phyloP scores from a whole-genome alignment of 139 green algal species.

The Limnomonas spitsbergensis region DNA sequence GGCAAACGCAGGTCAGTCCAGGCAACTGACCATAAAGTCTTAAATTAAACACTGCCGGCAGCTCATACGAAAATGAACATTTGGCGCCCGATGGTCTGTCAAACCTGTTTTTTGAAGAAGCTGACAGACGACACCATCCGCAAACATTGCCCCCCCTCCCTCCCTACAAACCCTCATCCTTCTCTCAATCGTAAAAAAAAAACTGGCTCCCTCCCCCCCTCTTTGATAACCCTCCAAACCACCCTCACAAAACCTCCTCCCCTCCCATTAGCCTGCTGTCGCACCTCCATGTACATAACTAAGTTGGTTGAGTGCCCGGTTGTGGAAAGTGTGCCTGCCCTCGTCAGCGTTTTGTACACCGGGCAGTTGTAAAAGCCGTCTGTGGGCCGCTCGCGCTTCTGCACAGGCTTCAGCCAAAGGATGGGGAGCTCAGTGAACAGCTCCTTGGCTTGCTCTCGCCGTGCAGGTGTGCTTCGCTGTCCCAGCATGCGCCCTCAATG shows the following conservation, averaged over 20 bases:
- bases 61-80: background rate
- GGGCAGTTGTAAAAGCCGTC: constrained; percentile 71
- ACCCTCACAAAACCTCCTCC: no score
- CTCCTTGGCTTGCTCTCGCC: constrained; percentile 79
- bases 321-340: constrained; percentile 68
- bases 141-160: no score
- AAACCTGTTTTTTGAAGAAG: no score
- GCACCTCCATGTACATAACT: constrained; percentile 78
- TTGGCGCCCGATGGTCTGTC: no score
- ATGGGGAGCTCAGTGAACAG: constrained; percentile 83
- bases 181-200: no score
- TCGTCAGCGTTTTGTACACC: constrained; percentile 67
- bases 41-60: background rate
- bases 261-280: no score
- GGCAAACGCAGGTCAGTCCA: background rate
- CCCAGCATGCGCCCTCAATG: constrained; percentile 72
- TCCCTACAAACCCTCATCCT: no score
- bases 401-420: constrained; percentile 65
- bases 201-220: no score
- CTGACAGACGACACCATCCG: no score
- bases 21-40: background rate
- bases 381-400: constrained; percentile 5
- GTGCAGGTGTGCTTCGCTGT: constrained; percentile 47
- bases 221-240: no score
- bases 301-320: constrained; percentile 88